Evolutionary conservation across 768 basidiomycete genomes (phyloP).

Genomic region (Phlebiopsis gigantea): DNA sequence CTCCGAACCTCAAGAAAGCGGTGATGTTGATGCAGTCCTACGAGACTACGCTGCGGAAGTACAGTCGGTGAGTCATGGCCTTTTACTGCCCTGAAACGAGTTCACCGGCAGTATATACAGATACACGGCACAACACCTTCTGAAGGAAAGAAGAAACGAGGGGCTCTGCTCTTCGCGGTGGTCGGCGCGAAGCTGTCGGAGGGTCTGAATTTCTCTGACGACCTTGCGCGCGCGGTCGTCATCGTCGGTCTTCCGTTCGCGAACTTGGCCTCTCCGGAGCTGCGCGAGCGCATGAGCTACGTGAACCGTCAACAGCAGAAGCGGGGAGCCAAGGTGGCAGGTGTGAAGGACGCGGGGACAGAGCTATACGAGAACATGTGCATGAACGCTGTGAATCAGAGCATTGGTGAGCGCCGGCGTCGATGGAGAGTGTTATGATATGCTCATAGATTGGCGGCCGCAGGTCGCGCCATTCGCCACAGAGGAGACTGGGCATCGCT

Average conservation of each 20-base stretch:
- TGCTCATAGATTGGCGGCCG: not conserved
- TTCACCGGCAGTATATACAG: not conserved
- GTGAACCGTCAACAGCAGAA: slow-evolving; percentile 55
- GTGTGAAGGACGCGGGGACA: slow-evolving; percentile 24
- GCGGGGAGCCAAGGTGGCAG: slow-evolving; percentile 27
- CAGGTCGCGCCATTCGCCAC: slow-evolving; percentile 92
- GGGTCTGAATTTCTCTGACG: slow-evolving; percentile 57
- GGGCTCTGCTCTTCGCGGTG: slow-evolving; percentile 88
- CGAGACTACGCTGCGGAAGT: slow-evolving; percentile 61
- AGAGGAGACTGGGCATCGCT: slow-evolving; percentile 88
- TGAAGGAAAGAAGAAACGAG: slow-evolving; percentile 27
- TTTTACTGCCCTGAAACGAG: not conserved
- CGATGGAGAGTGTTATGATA: not conserved
- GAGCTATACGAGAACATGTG: slow-evolving; percentile 91
- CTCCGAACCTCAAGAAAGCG: slow-evolving; percentile 74
- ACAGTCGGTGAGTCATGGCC: not conserved
- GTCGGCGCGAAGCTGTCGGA: slow-evolving; percentile 98
- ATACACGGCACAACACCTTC: not conserved
- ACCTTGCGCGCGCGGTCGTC: slow-evolving; percentile 72
- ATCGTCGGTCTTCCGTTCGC: slow-evolving; percentile 92
- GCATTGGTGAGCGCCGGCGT: slow-evolving; percentile 67
- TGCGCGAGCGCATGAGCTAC: slow-evolving; percentile 89
- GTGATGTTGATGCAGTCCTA: slow-evolving; percentile 68
- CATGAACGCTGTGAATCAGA: slow-evolving; percentile 95
- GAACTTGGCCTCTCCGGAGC: slow-evolving; percentile 84